phyloP scores from a whole-genome alignment of 73 alveolate species.

The Chromera velia region DNA sequence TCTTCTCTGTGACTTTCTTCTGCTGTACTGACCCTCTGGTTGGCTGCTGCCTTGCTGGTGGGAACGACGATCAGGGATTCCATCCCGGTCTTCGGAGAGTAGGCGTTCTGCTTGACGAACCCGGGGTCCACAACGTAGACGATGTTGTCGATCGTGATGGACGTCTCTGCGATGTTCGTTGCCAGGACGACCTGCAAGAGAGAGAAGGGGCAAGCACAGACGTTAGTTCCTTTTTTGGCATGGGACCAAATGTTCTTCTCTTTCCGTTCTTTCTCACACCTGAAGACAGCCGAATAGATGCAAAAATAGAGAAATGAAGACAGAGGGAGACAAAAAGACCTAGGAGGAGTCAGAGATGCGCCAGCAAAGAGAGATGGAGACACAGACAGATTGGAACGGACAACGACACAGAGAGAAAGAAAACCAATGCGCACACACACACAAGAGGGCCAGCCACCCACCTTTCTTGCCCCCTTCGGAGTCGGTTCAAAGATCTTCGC shows the following conservation, averaged over 20 bases:
- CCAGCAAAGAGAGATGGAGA: too few relatives aligned
- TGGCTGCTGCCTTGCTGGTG: slow-evolving; percentile 87
- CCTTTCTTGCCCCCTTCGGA: slow-evolving; percentile 90
- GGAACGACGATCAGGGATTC: slow-evolving; percentile 84
- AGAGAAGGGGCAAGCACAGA: too few relatives aligned
- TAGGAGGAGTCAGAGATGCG: too few relatives aligned
- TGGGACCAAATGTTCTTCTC: too few relatives aligned
- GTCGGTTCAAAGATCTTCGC: slow-evolving; percentile 97
- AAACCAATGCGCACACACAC: background rate
- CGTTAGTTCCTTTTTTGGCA: too few relatives aligned
- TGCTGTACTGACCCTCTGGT: slow-evolving; percentile 74
- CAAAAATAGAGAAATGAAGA: too few relatives aligned
- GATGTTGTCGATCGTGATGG: slow-evolving; percentile 86
- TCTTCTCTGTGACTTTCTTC: too few relatives aligned
- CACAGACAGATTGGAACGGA: too few relatives aligned
- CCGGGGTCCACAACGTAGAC: slow-evolving; percentile 95
- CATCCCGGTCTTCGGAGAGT: slow-evolving; percentile 95
- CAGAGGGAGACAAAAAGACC: too few relatives aligned
- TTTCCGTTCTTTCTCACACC: too few relatives aligned
- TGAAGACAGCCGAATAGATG: too few relatives aligned
- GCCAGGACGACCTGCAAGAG: slow-evolving; percentile 77
- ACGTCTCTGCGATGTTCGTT: slow-evolving; percentile 87
- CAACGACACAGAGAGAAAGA: slow-evolving; percentile 4
- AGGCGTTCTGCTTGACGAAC: slow-evolving; percentile 86
- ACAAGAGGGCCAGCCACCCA: slow-evolving; percentile 22